Evolutionary conservation across 257 asterid species (phyloP), one percentile per base, ranked within the genome.

Genomic region (Solanum verrucosum): DNA sequence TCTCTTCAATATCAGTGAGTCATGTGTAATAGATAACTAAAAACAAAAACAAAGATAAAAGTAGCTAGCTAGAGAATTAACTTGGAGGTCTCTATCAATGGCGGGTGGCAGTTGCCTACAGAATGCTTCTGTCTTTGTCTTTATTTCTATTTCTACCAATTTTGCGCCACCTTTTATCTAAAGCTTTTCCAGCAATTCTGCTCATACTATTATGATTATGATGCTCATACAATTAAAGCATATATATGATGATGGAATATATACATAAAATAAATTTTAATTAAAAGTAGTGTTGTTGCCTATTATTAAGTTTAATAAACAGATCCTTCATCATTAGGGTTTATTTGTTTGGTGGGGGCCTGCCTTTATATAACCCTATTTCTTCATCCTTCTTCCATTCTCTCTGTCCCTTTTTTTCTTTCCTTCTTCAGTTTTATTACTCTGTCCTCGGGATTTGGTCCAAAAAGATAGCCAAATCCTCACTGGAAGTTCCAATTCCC

Each of bases 141-240:
- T 77, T 38, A 59, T 63, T 23, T 89, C 37, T 79, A 18, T 27
- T 44, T 49, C 42, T 84, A 90, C 93, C 93, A 88, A 65, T 89
- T 93, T 90, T 91, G 91, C 92, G 95, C 94, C 97, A 91, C 92
- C 93, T 81, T 89, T 92, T 93, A 90, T 87, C 46, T 73, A 73
- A 91, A 91, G 84, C 98, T 95, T 95, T 91, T 87, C 92, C 96
- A 83, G 88, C 97, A 95, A 94, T 95, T 94, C 94, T 86, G 92
- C 91, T 78, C 83, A 90, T 37, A 90, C 94, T 40, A 56, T 20
- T 56, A 40, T 52, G 23, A 10, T 37, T 35, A 37, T 75, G 34
- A 75, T 75, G 5, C 12, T n/a, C 16, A 44, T 5, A 40, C 34
- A 23, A 6, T 52, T 16, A 82, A 85, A 44, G 84, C 84, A 81